Percentiles rank a stretch among this genome's conserved stretches.
These are phyloP conservation scores for Infundibulicybe gibba DNA, from an alignment of 768 basidiomycete species.

Conservation along the genomic window DNA sequence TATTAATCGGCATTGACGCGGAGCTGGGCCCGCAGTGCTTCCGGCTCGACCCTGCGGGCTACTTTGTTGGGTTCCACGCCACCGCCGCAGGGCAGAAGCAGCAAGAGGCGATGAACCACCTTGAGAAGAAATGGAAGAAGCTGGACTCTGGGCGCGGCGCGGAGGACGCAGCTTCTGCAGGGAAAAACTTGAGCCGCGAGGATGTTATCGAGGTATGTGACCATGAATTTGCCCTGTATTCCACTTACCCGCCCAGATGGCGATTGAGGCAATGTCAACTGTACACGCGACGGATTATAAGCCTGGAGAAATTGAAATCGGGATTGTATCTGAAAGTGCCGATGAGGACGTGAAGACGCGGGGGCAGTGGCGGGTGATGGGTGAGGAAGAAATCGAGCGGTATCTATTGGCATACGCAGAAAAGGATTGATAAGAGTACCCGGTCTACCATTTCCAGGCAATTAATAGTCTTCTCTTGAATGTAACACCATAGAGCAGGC, in stretches of 20 bases:
- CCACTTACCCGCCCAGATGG: conserved; percentile 51
- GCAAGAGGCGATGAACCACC: conserved; percentile 96
- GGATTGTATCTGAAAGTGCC: conserved; percentile 75
- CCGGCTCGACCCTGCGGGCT: conserved; percentile 98
- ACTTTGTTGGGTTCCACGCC: conserved; percentile 98
- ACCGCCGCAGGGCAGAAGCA: conserved; percentile 96
- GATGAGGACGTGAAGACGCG: conserved; percentile 71
- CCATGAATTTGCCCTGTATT: not conserved
- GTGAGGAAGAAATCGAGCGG: conserved; percentile 71
- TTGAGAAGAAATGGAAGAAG: conserved; percentile 99
- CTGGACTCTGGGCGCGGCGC: conserved; percentile 74
- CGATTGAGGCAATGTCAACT: conserved; percentile 90
- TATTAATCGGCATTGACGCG: conserved; percentile 88
- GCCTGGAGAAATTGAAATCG: conserved; percentile 92
- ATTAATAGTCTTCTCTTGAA: not conserved
- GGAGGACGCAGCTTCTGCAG: conserved; percentile 74
- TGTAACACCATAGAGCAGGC: conserved; percentile 3
- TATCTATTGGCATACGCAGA: conserved; percentile 85
- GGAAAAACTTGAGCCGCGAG: conserved; percentile 64
- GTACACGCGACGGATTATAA: conserved; percentile 98
- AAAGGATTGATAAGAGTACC: conserved; percentile 55
- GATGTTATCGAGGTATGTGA: conserved; percentile 85
- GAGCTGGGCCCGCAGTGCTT: conserved; percentile 95
- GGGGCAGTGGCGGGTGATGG: conserved; percentile 79
- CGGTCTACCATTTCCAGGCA: conserved; percentile 6